phyloP scores from a whole-genome alignment of 2,329 filamentous ascomycete species.

The Pseudogymnoascus sp. region DNA sequence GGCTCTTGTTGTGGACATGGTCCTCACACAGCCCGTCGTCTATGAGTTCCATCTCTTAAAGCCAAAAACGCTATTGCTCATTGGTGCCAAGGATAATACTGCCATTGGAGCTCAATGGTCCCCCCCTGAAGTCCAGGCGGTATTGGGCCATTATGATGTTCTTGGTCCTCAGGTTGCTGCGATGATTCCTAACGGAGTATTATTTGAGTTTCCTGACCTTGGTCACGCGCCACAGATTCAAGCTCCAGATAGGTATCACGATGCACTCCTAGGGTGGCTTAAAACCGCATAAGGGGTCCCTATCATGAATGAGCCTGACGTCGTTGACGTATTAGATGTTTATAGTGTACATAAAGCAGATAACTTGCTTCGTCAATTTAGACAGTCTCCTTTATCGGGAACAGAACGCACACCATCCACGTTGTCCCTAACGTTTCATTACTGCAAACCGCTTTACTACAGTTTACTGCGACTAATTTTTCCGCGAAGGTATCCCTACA shows the following conservation, averaged over 20 bases:
- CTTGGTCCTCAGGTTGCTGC: conserved; percentile 35
- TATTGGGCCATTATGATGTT: conserved; percentile 38
- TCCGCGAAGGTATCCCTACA: neutral
- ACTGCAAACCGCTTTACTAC: neutral
- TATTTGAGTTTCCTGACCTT: conserved; percentile 37
- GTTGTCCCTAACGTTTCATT: too few relatives aligned
- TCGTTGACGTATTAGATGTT: neutral
- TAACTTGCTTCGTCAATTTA: too few relatives aligned
- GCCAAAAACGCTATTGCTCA: conserved; percentile 39
- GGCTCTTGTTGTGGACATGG: conserved; percentile 45
- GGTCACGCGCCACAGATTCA: conserved; percentile 45
- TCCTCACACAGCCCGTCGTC: conserved; percentile 43
- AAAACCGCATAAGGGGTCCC: neutral
- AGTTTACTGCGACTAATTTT: neutral
- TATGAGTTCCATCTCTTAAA: conserved; percentile 41
- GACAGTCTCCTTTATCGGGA: neutral
- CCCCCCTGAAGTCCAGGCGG: conserved; percentile 31
- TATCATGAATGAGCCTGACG: neutral
- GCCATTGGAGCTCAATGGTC: neutral
- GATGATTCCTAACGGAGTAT: conserved; percentile 34
- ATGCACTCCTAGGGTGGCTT: conserved; percentile 36
- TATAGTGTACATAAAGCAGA: neutral
- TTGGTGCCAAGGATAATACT: conserved; percentile 43
- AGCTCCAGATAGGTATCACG: conserved; percentile 36
- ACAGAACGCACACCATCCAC: too few relatives aligned